Conservation (phyloP, 140 eudicot genomes). For the Senecio squalidus region DNA sequence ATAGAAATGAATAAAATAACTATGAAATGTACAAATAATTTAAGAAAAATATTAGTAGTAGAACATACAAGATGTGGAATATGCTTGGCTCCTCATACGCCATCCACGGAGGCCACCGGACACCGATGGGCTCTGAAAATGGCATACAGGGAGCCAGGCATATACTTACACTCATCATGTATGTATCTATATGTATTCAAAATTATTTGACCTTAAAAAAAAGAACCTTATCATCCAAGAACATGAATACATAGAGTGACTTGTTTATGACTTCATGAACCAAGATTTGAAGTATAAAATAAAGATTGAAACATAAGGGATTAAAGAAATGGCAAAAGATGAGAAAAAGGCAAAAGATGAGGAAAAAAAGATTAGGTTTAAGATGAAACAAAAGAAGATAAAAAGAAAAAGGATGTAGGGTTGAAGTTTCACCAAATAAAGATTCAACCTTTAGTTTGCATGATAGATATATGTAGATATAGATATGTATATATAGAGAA, state of each 20-base stretch:
- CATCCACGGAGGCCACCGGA: slow-evolving; percentile 70
- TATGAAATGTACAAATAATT: neutral
- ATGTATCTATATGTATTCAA: slow-evolving; percentile 12
- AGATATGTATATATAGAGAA: slow-evolving; percentile 23
- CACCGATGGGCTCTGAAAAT: slow-evolving; percentile 65
- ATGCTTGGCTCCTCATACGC: slow-evolving; percentile 99
- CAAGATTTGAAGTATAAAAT: slow-evolving; percentile 23
- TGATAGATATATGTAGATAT: slow-evolving; percentile 25
- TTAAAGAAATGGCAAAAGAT: slow-evolving; percentile 10
- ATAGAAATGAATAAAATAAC: neutral
- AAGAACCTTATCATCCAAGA: slow-evolving; percentile 14
- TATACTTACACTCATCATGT: slow-evolving; percentile 38
- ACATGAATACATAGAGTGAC: slow-evolving; percentile 14
- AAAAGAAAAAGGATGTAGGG: slow-evolving; percentile 20
- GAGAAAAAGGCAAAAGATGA: slow-evolving; percentile 3
- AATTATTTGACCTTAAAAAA: slow-evolving; percentile 18
- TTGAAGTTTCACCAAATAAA: slow-evolving; percentile 23
- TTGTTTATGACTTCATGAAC: slow-evolving; percentile 10
- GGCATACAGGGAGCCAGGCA: slow-evolving; percentile 99
- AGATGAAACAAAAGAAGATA: slow-evolving; percentile 10
- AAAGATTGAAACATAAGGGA: slow-evolving; percentile 14
- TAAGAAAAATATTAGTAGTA: neutral
- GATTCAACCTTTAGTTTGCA: slow-evolving; percentile 34
- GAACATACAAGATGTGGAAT: slow-evolving; percentile 30
- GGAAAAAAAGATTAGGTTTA: slow-evolving; percentile 4